A percentile compares a stretch with the other conserved stretches of the same genome.
Evolutionary conservation across 139 green algal genomes (phyloP).

Genomic region (Coelastrella sp.): DNA sequence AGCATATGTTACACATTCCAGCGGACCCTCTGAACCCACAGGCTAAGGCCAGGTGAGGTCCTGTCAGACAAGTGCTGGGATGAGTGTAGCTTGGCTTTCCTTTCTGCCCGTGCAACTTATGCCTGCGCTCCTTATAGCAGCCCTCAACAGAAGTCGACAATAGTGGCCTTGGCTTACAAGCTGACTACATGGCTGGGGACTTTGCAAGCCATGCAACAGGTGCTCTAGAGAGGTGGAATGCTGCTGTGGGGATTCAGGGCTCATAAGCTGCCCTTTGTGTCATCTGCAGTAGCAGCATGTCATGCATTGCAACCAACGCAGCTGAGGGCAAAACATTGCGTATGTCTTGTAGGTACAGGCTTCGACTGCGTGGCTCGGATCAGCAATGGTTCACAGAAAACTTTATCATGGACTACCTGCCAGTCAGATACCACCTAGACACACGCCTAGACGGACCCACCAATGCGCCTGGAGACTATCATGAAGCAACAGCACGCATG

Average conservation of each 20-base stretch:
- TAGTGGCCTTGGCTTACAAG: no score
- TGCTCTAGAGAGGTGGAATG: no score
- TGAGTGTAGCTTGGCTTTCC: no score
- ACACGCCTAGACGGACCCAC: constrained; percentile 14
- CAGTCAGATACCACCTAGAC: constrained; percentile 30
- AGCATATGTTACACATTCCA: constrained; percentile 66
- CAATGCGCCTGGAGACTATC: constrained; percentile 44
- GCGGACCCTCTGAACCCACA: constrained; percentile 60
- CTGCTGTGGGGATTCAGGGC: no score
- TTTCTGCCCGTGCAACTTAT: no score
- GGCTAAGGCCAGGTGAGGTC: not conserved
- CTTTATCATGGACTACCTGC: constrained; percentile 55
- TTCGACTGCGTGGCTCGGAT: constrained; percentile 59
- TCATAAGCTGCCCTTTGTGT: no score
- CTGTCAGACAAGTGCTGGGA: not conserved
- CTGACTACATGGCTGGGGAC: no score
- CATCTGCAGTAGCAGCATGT: no score
- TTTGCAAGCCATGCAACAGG: no score
- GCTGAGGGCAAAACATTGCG: not conserved
- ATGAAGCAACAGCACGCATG: constrained; percentile 16
- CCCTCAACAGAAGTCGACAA: no score
- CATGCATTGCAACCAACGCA: no score
- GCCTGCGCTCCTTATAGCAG: no score
- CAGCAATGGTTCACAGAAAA: constrained; percentile 63
- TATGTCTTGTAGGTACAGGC: constrained; percentile 36